Base-by-base conservation (phyloP, 352 stramenopile species). In the Pythium volutum region DNA sequence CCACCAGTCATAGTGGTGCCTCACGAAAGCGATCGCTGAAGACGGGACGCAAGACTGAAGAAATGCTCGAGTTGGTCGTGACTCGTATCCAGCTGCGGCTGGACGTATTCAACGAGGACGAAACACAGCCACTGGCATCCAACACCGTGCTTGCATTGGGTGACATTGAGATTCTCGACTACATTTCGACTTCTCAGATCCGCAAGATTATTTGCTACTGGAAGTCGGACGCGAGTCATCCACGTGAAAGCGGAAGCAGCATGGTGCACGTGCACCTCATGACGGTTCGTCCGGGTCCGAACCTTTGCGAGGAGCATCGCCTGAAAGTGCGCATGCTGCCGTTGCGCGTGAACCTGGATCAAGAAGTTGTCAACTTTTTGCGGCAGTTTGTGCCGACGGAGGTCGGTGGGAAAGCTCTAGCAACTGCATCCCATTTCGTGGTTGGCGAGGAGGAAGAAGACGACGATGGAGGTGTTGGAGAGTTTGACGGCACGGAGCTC, bases 141-240 rank as follows among this genome's bases (percentile, higher is more conserved):
- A 91, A 90, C 56, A 79, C 73, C 0, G 84, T 94, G 25, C 41
- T 94, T 6, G 84, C 85, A 7, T 54, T 96, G 22, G 81, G 85
- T 9, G 85, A 96, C 59, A 57, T 96, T 26, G 87, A 94, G 55
- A 79, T 96, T 38, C 60, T 96, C 41, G 87, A 96, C 57, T 96
- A 93, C 65, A 96, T 96, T 61, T 94, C 84, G 4, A 96, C 87
- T 0, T 96, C 87, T 0, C 84, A 94, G 66, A 96, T 96, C 59
- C 83, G 87, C 43, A 96, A 94, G 66, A 89, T 96, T 34, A 81
- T 96, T 26, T 96, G 84, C 69, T 93, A 96, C 66, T 96, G 87
- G 87, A 96, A 96, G 64, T 93, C 81, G 0, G 87, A 94, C 38
- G 75, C 76, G 16, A 86, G 74, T 7, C 87, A 96, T 52, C 83